These are phyloP conservation scores for Arthrobotrys conoides DNA, from an alignment of 2,329 filamentous ascomycete species.

Conservation along the genomic window DNA sequence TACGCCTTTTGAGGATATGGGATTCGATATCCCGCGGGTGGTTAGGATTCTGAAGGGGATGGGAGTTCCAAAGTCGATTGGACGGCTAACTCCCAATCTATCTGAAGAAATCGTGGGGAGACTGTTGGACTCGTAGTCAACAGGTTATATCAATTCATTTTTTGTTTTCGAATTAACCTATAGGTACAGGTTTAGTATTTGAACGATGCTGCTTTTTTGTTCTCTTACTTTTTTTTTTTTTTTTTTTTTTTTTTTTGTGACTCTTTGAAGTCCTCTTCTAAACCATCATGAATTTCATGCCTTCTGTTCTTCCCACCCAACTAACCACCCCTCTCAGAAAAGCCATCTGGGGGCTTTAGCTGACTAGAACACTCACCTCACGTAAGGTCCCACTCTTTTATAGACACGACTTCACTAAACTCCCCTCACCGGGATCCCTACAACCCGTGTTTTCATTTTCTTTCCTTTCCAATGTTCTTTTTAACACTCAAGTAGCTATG, in stretches of 20 bases:
- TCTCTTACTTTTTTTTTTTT: neutral
- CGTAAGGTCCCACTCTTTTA: neutral
- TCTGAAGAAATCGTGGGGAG: conserved; percentile 41
- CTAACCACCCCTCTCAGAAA: neutral
- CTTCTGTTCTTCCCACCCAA: too few species aligned
- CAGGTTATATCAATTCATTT: too few species aligned
- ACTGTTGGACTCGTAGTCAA: conserved; percentile 24
- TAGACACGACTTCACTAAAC: neutral
- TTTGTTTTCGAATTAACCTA: neutral
- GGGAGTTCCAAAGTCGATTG: conserved; percentile 72
- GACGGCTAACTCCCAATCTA: conserved; percentile 24
- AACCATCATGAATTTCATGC: too few species aligned
- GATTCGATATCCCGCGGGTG: conserved; percentile 88
- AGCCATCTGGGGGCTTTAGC: neutral
- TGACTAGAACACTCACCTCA: neutral
- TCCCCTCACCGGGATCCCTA: conserved; percentile 14
- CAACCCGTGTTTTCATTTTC: neutral
- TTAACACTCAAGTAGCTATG: too few species aligned
- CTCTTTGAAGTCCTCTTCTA: too few species aligned
- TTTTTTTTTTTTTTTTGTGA: too few species aligned
- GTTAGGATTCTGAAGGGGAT: conserved; percentile 86
- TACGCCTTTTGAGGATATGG: conserved; percentile 89
- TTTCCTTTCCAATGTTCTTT: neutral
- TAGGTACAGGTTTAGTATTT: neutral
- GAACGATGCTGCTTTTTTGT: neutral